Base-by-base conservation (phyloP, 1,139 yeast species). In the Sugiyamaella novakii region DNA sequence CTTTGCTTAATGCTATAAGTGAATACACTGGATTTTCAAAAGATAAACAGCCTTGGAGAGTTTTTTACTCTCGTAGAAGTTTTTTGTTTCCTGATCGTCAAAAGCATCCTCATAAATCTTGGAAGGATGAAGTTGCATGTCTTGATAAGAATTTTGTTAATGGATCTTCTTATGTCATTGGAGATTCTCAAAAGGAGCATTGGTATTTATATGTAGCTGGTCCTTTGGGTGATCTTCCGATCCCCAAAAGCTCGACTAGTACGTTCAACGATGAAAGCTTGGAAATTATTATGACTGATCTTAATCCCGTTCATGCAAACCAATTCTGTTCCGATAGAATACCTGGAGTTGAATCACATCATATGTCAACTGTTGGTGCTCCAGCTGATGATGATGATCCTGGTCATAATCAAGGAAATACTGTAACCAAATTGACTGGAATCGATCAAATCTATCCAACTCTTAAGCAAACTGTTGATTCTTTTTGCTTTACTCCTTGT, bases 401-500 rank as follows among this genome's bases (percentile, higher is more conserved):
- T 49, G 96, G 97, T 17, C 96, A 88, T 64, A 76, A 79, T 37
- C 66, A 81, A 41, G 97, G 97, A 4, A 67, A 75, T 40, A 75
- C 79, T 42, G 86, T 88, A 62, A 82, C 94, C 71, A 68, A 70
- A 46, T 67, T 71, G 47, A 75, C 89, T 14, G 78, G 78, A 5
- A 76, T 88, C 59, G 84, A 84, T 68, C 64, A 74, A 39, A 65
- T 89, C 35, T 85, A 85, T 61, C 68, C 70, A 6, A 65, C 69
- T 15, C 59, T 59, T 31, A 55, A 59, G 19, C 68, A 71, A 46
- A 62, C 66, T 12, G 78, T 64, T 61, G 98, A 91, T 71, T 87
- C 96, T 3, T 92, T 89, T 70, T 84, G 95, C 25, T 92, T 92
- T 67, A 75, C 87, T n/a, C 98, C 98, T 1, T 92, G 98, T 69